These are phyloP conservation scores for Phytophthora quininea DNA, from an alignment of 352 stramenopile genomes.

Conservation along the genomic window DNA sequence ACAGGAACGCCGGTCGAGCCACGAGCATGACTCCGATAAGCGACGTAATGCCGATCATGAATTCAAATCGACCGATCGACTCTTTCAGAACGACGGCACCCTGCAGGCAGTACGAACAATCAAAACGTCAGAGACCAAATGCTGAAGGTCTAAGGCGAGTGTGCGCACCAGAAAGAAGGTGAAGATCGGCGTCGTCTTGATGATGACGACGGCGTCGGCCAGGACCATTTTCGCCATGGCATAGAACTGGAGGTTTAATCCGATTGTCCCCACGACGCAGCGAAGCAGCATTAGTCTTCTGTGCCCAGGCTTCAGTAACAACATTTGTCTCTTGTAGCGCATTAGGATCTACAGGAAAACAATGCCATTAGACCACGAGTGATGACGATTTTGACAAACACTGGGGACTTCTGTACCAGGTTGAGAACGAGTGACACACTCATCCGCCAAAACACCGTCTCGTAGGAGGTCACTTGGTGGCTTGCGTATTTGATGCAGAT, in stretches of 20 bases:
- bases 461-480: conserved; percentile 55
- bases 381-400: too few species aligned
- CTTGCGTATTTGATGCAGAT: conserved; percentile 70
- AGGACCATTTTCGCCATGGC: conserved; percentile 76
- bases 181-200: conserved; percentile 63
- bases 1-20: conserved; percentile 55
- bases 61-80: conserved; percentile 49
- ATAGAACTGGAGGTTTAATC: conserved; percentile 63
- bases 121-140: neutral
- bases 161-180: conserved; percentile 61
- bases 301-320: conserved; percentile 42
- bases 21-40: conserved; percentile 67
- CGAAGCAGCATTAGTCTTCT: conserved; percentile 53
- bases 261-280: conserved; percentile 56
- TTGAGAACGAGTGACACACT: conserved; percentile 56
- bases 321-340: conserved; percentile 39
- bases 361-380: too few species aligned
- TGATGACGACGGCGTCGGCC: conserved; percentile 69
- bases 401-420: conserved; percentile 27
- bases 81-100: conserved; percentile 53
- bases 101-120: conserved; percentile 18
- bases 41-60: conserved; percentile 47
- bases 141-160: neutral
- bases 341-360: conserved; percentile 34
- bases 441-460: conserved; percentile 68